Base-by-base conservation (phyloP, 2,329 filamentous ascomycete genomes). In the Macrophomina phaseolina region DNA sequence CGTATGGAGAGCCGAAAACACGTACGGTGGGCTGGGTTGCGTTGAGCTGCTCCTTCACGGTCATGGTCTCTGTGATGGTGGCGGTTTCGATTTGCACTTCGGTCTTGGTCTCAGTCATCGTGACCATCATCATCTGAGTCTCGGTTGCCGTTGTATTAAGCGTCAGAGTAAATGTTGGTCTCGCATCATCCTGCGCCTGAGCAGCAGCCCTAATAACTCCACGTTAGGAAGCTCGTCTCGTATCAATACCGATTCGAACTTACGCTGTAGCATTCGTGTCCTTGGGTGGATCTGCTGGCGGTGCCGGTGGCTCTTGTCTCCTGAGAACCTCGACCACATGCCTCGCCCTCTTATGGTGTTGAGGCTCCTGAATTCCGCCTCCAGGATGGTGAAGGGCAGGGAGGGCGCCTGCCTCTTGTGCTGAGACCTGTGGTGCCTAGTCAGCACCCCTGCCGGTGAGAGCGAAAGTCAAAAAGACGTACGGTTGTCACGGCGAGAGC, bases 261-360 rank as follows among this genome's bases (percentile, higher is more conserved):
- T 69, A 64, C 53, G 42, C 46, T 38, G 67, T 38, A 55, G 64
- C n/a, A 42, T 69, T 58, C 53, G 42, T 28, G 16, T 14, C 49
- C 11, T 16, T 34, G 30, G 49, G 28, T 34, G 9, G 49, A 16
- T 12, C 28, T 6, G 28, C 9, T 32, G 49, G 14, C 14, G 60
- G 51, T 28, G 38, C 9, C 28, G 38, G 60, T 48, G 28, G 18
- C 48, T 45, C 32, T 14, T 38, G 34, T 32, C 63, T 45, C 23
- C 34, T 61, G 23, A 49, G 38, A 40, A 61, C n/a, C 53, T 45
- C 53, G 38, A 66, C 52, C 8, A 36, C n/a, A 34, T 67, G 40
- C 46, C 28, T 69, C 45, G 40, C 63, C 40, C 45, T 64, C 38
- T 42, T 62, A 23, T 36, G 32, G 28, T 12, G 5, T 49, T 40